Base-by-base conservation (phyloP, 1,284 basidiomycete species). In the Laetiporus sulphureus region DNA sequence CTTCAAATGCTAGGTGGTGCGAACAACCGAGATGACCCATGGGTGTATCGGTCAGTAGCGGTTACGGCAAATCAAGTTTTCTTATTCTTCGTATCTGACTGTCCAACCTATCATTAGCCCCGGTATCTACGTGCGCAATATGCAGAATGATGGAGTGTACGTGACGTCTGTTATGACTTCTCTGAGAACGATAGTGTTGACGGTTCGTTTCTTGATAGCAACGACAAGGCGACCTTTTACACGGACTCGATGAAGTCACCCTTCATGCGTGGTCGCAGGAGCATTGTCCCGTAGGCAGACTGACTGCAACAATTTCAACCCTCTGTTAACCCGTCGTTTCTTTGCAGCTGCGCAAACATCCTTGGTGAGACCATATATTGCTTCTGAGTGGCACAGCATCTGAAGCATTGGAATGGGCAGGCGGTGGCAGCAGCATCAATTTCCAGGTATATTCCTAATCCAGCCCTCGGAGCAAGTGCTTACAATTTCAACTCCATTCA, bases 181-280 rank as follows among this genome's bases (percentile, higher is more conserved):
- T 18, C 0, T 10, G 16, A n/a, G 11, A 24, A 2, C 8, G 22
- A 30, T 5, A 15, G 12, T 33, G 11, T 7, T 21, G 7, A 13
- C n/a, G 35, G 13, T 38, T 38, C 0, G 41, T 6, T 1, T 6
- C 10, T 12, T 23, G 24, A 0, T 42, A 83, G 79, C 50, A 83
- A 82, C 57, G 80, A 83, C 60, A 83, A 83, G 62, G 79, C 79
- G 1, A 83, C 75, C 3, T 83, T 84, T 64, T 83, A 83, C 59
- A 67, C 65, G 22, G 80, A 83, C 57, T 75, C 75, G 12, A 68
- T 69, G 64, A 59, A 66, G 30, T 83, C 79, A 1, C 64, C 72
- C 3, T 55, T 78, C 51, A 60, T 83, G 40, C 76, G 81, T 41
- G 79, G 79, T 27, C 67, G 81, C 50, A 70, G 69, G 48, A 75